Conservation (phyloP, 2,329 filamentous ascomycete species). For the Orbilia brochopaga region DNA sequence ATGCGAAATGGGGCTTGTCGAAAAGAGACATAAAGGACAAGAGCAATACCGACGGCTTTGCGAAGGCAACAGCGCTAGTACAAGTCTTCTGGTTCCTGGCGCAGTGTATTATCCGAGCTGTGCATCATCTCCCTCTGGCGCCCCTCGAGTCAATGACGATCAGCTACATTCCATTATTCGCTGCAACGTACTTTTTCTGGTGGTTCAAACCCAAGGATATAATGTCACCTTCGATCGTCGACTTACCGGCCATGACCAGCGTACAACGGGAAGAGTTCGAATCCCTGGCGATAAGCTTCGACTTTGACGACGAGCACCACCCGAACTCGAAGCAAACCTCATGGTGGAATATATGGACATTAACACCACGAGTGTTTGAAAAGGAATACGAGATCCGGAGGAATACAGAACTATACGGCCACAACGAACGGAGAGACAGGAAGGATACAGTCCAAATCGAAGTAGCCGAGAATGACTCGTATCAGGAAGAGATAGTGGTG, state of each 20-base stretch:
- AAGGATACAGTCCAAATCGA: constrained; percentile 57
- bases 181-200: constrained; percentile 57
- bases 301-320: constrained; percentile 55
- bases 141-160: constrained; percentile 58
- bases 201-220: constrained; percentile 58
- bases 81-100: constrained; percentile 57
- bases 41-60: constrained; percentile 56
- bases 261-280: constrained; percentile 54
- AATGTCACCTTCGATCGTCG: constrained; percentile 55
- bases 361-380: constrained; percentile 57
- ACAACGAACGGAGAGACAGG: constrained; percentile 56
- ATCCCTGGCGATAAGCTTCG: constrained; percentile 53
- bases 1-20: constrained; percentile 55
- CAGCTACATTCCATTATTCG: constrained; percentile 57
- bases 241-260: constrained; percentile 55
- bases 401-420: constrained; percentile 57
- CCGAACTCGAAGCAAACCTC: constrained; percentile 52
- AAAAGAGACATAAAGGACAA: constrained; percentile 56
- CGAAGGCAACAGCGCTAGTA: constrained; percentile 55
- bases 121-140: constrained; percentile 56
- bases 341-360: constrained; percentile 55
- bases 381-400: constrained; percentile 55
- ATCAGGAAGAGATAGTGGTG: constrained; percentile 54
- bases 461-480: constrained; percentile 56
- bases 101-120: constrained; percentile 56